A percentile compares a stretch with the other conserved stretches of the same genome.
phyloP scores from a whole-genome alignment of 306 rosid genomes.

The Arachis stenosperma region DNA sequence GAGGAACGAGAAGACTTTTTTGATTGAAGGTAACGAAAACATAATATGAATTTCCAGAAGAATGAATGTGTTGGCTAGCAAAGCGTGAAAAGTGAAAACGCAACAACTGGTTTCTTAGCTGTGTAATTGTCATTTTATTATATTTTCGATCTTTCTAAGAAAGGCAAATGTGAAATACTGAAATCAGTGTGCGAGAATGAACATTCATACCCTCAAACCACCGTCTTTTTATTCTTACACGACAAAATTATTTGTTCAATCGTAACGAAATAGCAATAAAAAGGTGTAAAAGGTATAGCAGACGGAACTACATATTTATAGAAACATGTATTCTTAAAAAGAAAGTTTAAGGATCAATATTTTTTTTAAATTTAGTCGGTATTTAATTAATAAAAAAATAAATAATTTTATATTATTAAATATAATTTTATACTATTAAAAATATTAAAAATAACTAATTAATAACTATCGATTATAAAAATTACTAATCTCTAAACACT shows the following conservation, averaged over 20 bases:
- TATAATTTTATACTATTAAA: too few relatives aligned
- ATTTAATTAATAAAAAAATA: too few relatives aligned
- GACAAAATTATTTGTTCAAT: not conserved
- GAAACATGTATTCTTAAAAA: not conserved
- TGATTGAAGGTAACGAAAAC: not conserved
- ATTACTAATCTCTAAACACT: too few relatives aligned
- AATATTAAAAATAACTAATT: too few relatives aligned
- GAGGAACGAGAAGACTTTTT: not conserved
- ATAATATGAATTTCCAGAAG: too few relatives aligned
- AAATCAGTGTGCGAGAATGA: constrained; percentile 2
- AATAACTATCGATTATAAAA: too few relatives aligned
- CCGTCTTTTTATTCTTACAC: not conserved
- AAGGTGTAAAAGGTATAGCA: not conserved
- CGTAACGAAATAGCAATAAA: not conserved
- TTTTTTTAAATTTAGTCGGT: too few relatives aligned
- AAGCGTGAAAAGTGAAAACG: not conserved
- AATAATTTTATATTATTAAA: too few relatives aligned
- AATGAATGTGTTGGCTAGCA: too few relatives aligned
- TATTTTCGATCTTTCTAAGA: not conserved
- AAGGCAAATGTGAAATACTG: not conserved
- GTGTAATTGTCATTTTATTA: not conserved
- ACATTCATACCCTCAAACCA: not conserved
- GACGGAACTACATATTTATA: not conserved
- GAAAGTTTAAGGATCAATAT: too few relatives aligned
- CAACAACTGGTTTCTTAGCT: not conserved